Conservation (phyloP, 1,284 basidiomycete genomes). For the Meira nashicola region DNA sequence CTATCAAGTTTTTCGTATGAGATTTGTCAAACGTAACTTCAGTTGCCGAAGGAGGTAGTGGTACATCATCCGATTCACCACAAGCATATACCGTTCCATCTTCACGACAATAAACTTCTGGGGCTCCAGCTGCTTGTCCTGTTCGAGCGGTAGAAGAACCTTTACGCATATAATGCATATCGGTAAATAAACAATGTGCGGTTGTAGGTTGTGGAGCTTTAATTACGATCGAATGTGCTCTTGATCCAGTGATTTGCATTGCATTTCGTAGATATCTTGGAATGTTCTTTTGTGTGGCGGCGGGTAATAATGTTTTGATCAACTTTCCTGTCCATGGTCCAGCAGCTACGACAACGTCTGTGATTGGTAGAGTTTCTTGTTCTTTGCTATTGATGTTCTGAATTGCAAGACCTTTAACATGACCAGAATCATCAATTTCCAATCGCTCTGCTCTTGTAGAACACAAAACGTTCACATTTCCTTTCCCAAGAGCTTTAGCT, state of each 20-base stretch:
- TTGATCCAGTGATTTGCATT: conserved; percentile 52
- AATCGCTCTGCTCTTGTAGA: conserved; percentile 42
- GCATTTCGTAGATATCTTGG: conserved; percentile 50
- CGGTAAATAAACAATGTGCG: conserved; percentile 58
- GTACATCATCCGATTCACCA: conserved; percentile 54
- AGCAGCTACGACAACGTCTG: conserved; percentile 66
- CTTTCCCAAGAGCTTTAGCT: conserved; percentile 30
- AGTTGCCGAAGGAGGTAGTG: conserved; percentile 50
- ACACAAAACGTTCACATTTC: conserved; percentile 55
- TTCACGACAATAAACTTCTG: conserved; percentile 47
- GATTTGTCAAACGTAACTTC: conserved; percentile 39
- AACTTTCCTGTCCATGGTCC: conserved; percentile 75
- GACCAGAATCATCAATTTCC: conserved; percentile 19
- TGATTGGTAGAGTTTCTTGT: conserved; percentile 26
- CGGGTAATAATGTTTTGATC: conserved; percentile 58
- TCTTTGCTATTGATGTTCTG: conserved; percentile 13
- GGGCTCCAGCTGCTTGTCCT: conserved; percentile 25
- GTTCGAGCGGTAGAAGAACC: too few relatives aligned
- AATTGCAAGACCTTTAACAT: conserved; percentile 24
- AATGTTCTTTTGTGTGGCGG: not conserved
- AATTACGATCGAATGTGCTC: conserved; percentile 58
- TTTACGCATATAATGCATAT: conserved; percentile 51
- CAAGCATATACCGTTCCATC: conserved; percentile 54
- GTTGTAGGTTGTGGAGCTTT: conserved; percentile 43
- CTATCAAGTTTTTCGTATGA: conserved; percentile 55